Conservation (phyloP, 2,329 filamentous ascomycete genomes). For the Neophaeococcomyces mojaviensis region DNA sequence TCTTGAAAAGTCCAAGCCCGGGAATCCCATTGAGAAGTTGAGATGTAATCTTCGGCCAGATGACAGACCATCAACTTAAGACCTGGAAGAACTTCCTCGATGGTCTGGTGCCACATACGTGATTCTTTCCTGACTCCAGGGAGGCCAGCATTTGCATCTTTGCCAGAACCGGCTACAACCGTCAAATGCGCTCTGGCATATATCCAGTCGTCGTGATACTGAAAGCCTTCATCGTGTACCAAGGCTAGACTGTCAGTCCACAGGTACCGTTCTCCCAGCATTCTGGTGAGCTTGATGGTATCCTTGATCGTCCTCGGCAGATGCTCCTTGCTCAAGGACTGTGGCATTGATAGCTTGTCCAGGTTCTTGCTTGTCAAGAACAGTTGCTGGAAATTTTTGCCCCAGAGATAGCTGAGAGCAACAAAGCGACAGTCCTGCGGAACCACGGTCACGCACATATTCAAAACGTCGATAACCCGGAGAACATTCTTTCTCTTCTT, state of each 20-base stretch:
- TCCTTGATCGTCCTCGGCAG: conserved; percentile 23
- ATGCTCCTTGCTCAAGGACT: conserved; percentile 20
- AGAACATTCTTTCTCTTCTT: conserved; percentile 17
- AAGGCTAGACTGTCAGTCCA: conserved; percentile 24
- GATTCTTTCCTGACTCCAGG: conserved; percentile 23
- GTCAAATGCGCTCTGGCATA: conserved; percentile 13
- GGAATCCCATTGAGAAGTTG: conserved; percentile 28
- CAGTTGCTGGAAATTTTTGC: conserved; percentile 22
- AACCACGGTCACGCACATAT: conserved; percentile 20
- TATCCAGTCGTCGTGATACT: conserved; percentile 25
- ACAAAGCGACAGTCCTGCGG: conserved; percentile 20
- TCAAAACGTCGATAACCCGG: conserved; percentile 21
- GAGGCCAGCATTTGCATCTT: conserved; percentile 24
- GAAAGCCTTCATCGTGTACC: conserved; percentile 22
- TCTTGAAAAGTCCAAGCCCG: conserved; percentile 37
- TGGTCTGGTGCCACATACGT: conserved; percentile 21
- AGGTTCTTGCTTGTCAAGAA: conserved; percentile 22
- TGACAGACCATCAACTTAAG: conserved; percentile 23
- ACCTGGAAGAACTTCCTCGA: conserved; percentile 21
- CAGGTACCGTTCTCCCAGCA: conserved; percentile 22
- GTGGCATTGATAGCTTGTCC: conserved; percentile 18
- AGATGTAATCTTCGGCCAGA: conserved; percentile 25
- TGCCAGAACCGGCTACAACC: conserved; percentile 9
- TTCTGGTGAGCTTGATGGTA: conserved; percentile 21
- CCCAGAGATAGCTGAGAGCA: conserved; percentile 24